These are phyloP conservation scores for Rhizoclosmatium sp. DNA, from an alignment of 192 early-diverging fungal species.

Conservation along the genomic window DNA sequence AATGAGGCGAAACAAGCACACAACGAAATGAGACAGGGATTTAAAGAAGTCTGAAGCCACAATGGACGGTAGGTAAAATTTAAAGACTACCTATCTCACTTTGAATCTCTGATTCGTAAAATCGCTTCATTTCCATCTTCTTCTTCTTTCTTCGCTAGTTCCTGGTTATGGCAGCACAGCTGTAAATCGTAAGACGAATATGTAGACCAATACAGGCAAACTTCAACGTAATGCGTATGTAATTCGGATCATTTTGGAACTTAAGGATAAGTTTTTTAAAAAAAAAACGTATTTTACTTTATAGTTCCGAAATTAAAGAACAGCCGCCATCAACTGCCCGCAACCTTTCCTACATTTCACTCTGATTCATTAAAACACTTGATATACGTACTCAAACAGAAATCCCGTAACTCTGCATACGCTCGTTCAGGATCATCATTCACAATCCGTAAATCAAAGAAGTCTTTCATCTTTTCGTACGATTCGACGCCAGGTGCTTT, in stretches of 20 bases:
- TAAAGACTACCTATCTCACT: too few species aligned
- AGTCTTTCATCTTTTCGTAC: slow-evolving; percentile 31
- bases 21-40: not conserved
- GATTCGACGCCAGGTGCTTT: slow-evolving; percentile 45
- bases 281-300: too few species aligned
- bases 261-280: too few species aligned
- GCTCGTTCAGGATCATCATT: slow-evolving; percentile 58
- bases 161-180: not conserved
- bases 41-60: not conserved
- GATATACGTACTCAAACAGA: slow-evolving; percentile 47
- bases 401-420: slow-evolving; percentile 50
- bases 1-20: not conserved
- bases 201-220: too few species aligned
- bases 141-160: not conserved
- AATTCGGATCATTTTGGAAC: too few species aligned
- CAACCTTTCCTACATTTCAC: not conserved
- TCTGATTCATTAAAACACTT: slow-evolving; percentile 52
- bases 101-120: not conserved
- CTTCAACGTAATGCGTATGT: too few species aligned
- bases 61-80: too few species aligned
- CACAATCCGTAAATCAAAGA: slow-evolving; percentile 51
- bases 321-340: too few species aligned
- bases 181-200: too few species aligned
- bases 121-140: not conserved
- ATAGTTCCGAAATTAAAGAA: too few species aligned